Base-by-base conservation (phyloP, 2,329 filamentous ascomycete genomes). In the Aphanoascus verrucosus region DNA sequence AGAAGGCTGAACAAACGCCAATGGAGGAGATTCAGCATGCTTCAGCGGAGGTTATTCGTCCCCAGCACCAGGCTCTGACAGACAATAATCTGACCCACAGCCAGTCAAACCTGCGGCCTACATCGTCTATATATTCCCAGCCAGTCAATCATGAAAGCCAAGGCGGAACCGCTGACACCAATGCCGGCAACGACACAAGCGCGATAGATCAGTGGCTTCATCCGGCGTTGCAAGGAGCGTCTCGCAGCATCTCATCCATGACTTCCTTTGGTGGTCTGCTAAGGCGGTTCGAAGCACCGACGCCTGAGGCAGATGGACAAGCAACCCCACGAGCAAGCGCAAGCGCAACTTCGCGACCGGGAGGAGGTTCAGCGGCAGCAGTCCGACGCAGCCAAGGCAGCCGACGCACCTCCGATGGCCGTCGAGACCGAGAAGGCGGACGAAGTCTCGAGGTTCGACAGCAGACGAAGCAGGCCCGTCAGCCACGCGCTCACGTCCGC, bases 91-190 rank as follows among this genome's bases (percentile, higher is more conserved):
- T 4, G 9, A 43, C 14, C n/a, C 7, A 12, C 23, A 11, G 11
- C 35, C 12, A 17, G 20, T 15, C 37, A 15, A 23, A 49, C 14
- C 20, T 23, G 1, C 34, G 35, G 14, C 52, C 52, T 28, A 8
- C 45, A 11, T 54, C 52, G 2, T 54, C 52, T 35, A 38, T 54
- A 48, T 49, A 54, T 44, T 54, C 52, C 6, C 52, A 37, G 15
- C 28, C 44, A n/a, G 20, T 54, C n/a, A 31, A 11, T 2, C 44
- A 34, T 12, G 41, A 23, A 7, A 28, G 43, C 23, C 38, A 34
- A 19, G 7, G 14, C 37, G n/a, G 11, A 11, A 23, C 15, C 17
- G 35, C 43, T 15, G 43, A 32, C 5, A n/a, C 28, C 7, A 23
- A 48, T 11, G 3, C 23, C 3, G 23, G 23, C 23, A 20, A 11